Percentiles rank a stretch among this genome's conserved stretches.
Evolutionary conservation across 768 basidiomycete genomes (phyloP).

Genomic region (Suillus occidentalis): DNA sequence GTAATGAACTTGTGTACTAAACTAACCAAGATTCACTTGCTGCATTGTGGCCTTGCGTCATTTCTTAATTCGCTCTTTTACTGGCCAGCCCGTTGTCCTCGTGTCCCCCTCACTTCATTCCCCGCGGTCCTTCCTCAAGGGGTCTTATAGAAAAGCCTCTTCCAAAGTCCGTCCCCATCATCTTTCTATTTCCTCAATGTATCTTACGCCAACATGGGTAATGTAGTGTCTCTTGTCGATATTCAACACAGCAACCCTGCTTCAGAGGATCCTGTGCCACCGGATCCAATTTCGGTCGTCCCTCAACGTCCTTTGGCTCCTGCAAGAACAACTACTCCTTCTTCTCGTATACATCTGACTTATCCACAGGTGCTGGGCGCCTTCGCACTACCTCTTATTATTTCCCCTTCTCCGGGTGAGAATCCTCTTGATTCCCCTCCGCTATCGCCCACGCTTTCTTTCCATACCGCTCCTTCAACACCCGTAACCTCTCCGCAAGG

Average conservation of each 20-base stretch:
- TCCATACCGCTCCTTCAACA: conserved; percentile 50
- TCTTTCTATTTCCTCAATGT: conserved; percentile 8
- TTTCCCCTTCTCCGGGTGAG: conserved; percentile 36
- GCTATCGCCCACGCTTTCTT: conserved; percentile 40
- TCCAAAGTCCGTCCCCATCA: conserved; percentile 24
- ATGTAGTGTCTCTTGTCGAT: conserved; percentile 33
- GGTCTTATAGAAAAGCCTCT: conserved; percentile 23
- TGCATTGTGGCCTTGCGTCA: conserved; percentile 25
- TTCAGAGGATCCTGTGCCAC: conserved; percentile 14
- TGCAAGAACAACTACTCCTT: conserved; percentile 23
- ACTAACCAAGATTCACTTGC: conserved; percentile 12
- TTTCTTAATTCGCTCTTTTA: conserved; percentile 18
- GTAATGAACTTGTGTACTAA: conserved; percentile 21
- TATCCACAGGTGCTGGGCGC: conserved; percentile 33
- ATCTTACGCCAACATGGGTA: conserved; percentile 27
- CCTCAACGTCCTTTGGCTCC: conserved; percentile 9
- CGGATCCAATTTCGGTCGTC: background rate
- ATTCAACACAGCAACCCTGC: conserved; percentile 25
- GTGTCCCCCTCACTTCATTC: conserved; percentile 27
- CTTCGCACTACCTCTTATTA: conserved; percentile 29
- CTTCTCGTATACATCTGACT: conserved; percentile 35
- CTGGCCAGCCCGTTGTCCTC: conserved; percentile 27
- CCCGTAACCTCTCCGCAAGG: conserved; percentile 42
- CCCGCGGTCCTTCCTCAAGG: conserved; percentile 25
- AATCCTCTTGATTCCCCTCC: conserved; percentile 38